Base-by-base conservation (phyloP, 306 rosid genomes). In the Abrus precatorius region DNA sequence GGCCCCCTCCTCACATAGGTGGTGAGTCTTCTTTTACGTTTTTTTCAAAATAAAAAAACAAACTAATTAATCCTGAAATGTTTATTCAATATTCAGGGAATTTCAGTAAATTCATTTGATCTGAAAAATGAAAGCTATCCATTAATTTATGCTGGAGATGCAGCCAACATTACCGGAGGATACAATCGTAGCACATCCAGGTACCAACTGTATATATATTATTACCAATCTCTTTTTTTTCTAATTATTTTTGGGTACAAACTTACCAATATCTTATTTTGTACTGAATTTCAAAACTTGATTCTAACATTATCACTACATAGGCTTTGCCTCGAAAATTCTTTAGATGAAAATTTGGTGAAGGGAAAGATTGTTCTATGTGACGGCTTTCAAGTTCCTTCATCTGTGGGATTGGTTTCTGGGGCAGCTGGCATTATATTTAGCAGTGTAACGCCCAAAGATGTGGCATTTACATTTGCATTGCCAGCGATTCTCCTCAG, bases 291-390 rank as follows among this genome's bases (percentile, higher is more conserved):
- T 44, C 9, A 44, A 44, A 2, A 60, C 8, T 10, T 2, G 2
- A 13, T 62, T n/a, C 47, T 62, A 34, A 34, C 10, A 33, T 6
- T 1, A 20, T 9, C 1, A 5, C 7, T 28, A 10, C 7, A 20
- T 50, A 86, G 85, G 50, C 48, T 5, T n/a, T 89, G 90, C 64
- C 0, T 0, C 0, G 2, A 10, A 8, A 30, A 29, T 33, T 1
- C 85, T 2, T 53, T 89, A 29, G 81, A 87, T 9, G 1, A 2
- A 6, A 49, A 47, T 12, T 54, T 82, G 67, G 80, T 86, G 33
- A 66, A 43, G 20, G 92, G 81, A 3, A 84, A 84, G 47, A 84
- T 89, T 33, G 66, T 86, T 43, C 12, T 89, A 0, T 89, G 92
- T 11, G 84, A 86, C 32, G 52, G 13, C 1, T 1, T 14, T 7